phyloP scores from a whole-genome alignment of 208 protist species.

The Acanthamoeba culbertsoni region DNA sequence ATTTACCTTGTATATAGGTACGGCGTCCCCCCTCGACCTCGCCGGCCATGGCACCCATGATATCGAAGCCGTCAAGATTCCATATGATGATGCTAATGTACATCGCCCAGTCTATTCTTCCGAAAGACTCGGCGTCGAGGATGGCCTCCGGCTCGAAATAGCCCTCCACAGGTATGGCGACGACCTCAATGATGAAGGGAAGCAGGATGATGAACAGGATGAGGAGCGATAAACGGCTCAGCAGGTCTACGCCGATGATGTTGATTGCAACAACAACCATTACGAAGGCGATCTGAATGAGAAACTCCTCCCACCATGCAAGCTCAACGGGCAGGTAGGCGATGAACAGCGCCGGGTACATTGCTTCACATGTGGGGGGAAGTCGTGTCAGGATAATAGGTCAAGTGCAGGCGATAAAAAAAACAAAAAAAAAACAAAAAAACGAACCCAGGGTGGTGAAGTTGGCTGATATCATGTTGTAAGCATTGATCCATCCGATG shows the following conservation, averaged over 20 bases:
- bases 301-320: not conserved
- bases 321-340: not conserved
- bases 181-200: conserved; percentile 2
- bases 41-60: conserved; percentile 5
- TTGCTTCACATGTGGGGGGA: not conserved
- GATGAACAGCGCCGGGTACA: not conserved
- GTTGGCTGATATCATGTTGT: not conserved
- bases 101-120: not conserved
- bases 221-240: not conserved
- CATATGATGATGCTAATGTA: not conserved
- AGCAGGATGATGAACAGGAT: not conserved
- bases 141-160: not conserved
- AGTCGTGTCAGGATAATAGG: not conserved
- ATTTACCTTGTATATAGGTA: not conserved
- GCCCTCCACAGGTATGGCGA: not conserved
- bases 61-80: conserved; percentile 13
- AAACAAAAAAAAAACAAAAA: not conserved
- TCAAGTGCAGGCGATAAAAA: not conserved
- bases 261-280: not conserved
- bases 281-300: not conserved
- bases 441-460: not conserved
- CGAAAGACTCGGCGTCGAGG: not conserved
- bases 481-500: not conserved
- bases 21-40: conserved; percentile 16
- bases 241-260: not conserved